Conservation (phyloP, 768 basidiomycete species). For the Hypholoma sublateritium region DNA sequence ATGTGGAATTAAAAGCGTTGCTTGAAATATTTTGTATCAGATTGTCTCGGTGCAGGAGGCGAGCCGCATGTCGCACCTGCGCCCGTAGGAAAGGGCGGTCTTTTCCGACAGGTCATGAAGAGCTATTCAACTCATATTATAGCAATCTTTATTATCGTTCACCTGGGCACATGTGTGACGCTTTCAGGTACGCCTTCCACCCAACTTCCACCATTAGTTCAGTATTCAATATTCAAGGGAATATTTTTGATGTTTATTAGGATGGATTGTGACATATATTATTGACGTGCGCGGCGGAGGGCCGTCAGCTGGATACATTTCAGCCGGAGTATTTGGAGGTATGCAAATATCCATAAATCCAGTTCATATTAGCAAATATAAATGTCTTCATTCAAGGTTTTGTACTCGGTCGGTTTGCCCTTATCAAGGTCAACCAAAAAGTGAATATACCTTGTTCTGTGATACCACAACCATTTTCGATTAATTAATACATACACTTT, state of each 20-base stretch:
- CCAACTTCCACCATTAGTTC: constrained; percentile 35
- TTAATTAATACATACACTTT: constrained; percentile 18
- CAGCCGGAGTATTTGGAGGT: constrained; percentile 41
- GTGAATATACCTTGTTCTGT: constrained; percentile 40
- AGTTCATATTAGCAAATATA: not conserved
- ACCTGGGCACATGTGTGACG: constrained; percentile 67
- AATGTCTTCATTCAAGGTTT: constrained; percentile 46
- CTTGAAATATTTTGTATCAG: constrained; percentile 28
- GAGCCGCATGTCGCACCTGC: constrained; percentile 37
- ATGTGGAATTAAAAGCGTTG: not conserved
- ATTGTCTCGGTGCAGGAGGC: constrained; percentile 54
- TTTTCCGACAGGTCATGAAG: constrained; percentile 48
- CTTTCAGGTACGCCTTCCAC: constrained; percentile 35
- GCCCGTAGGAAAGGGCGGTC: constrained; percentile 32
- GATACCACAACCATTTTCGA: not conserved
- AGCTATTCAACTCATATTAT: constrained; percentile 56
- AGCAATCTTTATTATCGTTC: constrained; percentile 60
- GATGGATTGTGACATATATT: constrained; percentile 71
- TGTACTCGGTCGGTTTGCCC: constrained; percentile 51
- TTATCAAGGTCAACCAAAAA: constrained; percentile 57
- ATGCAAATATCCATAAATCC: not conserved
- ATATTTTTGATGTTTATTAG: constrained; percentile 27
- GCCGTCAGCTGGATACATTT: constrained; percentile 44
- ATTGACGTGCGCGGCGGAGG: constrained; percentile 30
- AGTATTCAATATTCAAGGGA: not conserved